Evolutionary conservation across 176 grass and related monocot genomes (phyloP).

Genomic region (Puya raimondii): DNA sequence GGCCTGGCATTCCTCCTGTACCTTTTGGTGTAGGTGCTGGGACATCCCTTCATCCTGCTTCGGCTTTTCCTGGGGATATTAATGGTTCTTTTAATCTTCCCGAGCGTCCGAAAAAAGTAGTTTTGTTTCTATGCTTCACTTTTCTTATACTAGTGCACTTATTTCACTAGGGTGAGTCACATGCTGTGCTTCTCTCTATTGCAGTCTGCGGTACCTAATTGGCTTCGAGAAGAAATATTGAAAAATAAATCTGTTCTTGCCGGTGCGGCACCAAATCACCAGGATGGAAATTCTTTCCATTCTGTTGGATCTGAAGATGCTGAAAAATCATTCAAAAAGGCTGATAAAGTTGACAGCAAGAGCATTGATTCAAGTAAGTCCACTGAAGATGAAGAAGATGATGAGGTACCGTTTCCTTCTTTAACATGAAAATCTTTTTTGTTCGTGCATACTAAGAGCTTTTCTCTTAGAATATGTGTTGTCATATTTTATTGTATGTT

Average conservation of each 20-base stretch:
- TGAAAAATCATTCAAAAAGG: conserved; percentile 36
- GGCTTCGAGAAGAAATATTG: conserved; percentile 95
- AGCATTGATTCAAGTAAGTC: conserved; percentile 61
- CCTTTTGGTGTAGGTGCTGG: conserved; percentile 59
- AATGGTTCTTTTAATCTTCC: conserved; percentile 40
- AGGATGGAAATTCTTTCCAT: conserved; percentile 29
- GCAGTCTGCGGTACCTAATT: conserved; percentile 85
- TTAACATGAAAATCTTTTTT: conserved; percentile 7
- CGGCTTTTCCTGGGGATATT: conserved; percentile 45
- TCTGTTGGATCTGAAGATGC: conserved; percentile 41
- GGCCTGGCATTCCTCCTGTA: conserved; percentile 31
- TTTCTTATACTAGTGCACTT: conserved; percentile 14
- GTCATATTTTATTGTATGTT: no score
- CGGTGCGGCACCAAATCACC: conserved; percentile 23
- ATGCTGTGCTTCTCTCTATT: conserved; percentile 24
- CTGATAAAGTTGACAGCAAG: conserved; percentile 52
- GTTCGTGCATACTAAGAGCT: not conserved
- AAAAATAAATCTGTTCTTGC: conserved; percentile 61
- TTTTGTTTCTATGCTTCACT: conserved; percentile 5
- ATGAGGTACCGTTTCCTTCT: conserved; percentile 41
- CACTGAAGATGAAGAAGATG: conserved; percentile 61
- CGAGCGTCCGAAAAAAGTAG: conserved; percentile 82
- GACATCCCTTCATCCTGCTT: conserved; percentile 28
- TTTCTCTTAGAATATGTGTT: not conserved
- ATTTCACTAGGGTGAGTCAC: conserved; percentile 5